Conservation (phyloP, 257 asterid genomes). For the Ocimum tenuiflorum region DNA sequence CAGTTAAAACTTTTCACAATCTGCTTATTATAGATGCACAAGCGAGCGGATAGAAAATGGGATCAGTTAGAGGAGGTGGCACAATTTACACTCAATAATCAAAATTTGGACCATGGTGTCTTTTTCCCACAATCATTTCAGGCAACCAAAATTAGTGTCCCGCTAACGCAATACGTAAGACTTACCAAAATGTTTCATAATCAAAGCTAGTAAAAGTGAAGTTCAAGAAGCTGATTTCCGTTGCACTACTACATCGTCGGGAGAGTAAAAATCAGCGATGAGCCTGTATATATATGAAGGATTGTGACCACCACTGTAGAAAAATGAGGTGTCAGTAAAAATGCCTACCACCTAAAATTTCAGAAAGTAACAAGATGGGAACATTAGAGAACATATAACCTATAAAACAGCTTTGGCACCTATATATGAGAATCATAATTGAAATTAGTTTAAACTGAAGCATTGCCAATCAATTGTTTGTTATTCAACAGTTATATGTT, state of each 20-base stretch:
- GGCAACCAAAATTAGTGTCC: background rate
- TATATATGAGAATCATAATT: background rate
- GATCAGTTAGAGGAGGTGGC: constrained; percentile 1
- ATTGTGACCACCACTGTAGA: constrained; percentile 88
- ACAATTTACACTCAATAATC: background rate
- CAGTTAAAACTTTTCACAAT: background rate
- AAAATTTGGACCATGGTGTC: background rate
- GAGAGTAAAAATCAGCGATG: constrained; percentile 91
- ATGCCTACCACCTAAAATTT: background rate
- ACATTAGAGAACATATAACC: background rate
- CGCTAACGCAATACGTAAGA: constrained; percentile 7
- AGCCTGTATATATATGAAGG: constrained; percentile 92
- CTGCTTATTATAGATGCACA: constrained; percentile 11
- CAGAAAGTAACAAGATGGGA: background rate
- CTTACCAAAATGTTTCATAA: constrained; percentile 38
- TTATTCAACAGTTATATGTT: background rate
- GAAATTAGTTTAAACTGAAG: background rate
- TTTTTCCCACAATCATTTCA: background rate
- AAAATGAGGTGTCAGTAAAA: constrained; percentile 14
- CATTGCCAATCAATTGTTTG: background rate
- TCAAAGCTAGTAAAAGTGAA: constrained; percentile 19
- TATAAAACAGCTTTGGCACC: background rate
- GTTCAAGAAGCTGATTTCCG: constrained; percentile 57
- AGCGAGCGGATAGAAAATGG: background rate
- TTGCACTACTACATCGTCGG: constrained; percentile 70